Evolutionary conservation across 352 stramenopile genomes (phyloP), one percentile per base, ranked within the genome.

Genomic region (Achlya hypogyna): DNA sequence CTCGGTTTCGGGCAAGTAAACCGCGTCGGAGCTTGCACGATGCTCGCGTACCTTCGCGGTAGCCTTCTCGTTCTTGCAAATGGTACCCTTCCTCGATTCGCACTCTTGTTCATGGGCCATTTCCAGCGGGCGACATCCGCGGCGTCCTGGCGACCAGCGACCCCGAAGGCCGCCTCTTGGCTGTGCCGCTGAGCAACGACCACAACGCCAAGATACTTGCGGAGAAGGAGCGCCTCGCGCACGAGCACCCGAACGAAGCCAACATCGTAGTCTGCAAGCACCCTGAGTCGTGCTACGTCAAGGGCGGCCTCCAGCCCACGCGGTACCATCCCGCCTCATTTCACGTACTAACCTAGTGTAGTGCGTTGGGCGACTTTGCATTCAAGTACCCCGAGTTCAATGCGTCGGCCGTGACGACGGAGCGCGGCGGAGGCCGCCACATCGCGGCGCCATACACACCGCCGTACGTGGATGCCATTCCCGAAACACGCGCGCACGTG

Each of bases 311-410:
- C 40, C 88, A 96, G 66, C 88, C 88, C 1, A 98, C 92, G 27
- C 85, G 92, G 68, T 72, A 71, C 18, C 9, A 16, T 52, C 22
- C 23, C 3, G 0, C 40, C 20, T 22, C 34, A 35, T 18, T 69
- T 62, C 18, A 35, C 22, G 32, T 45, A n/a, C 43, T 47, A 2
- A 42, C 58, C 25, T 4, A 59, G 4, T 60, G 32, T 68, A 72
- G 68, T 22, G 82, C 87, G 8, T 82, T 98, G 9, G 92, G 92
- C 1, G 92, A 98, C 71, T 96, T 96, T 59, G 93, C 95, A 31
- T 78, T 98, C 51, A 98, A 98, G 77, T 92, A 96, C 64, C 78
- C 89, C 0, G 91, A 97, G 72, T 98, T 98, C 69, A 98, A 98
- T 51, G 88, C 84, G 1, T 81, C 81, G 0, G 71, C 79, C 20